Percentiles rank a stretch among this genome's conserved stretches.
phyloP scores from a whole-genome alignment of 352 stramenopile genomes.

The Globisporangium orthogonon region DNA sequence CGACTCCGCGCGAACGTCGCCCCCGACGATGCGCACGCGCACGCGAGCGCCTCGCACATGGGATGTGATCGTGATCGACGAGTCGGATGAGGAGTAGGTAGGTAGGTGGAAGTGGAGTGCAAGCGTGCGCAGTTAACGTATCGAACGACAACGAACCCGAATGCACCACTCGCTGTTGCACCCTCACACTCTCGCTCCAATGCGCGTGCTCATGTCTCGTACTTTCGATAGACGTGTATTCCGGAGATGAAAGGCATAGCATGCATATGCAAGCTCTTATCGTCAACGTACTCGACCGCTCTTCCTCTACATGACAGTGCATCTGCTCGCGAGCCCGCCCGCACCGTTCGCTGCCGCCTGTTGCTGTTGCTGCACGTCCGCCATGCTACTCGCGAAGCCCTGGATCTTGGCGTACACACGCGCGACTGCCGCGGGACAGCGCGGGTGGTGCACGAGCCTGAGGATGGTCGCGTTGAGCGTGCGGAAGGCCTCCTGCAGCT shows the following conservation, averaged over 20 bases:
- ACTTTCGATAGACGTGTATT: too few relatives aligned
- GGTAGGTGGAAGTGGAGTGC: not conserved
- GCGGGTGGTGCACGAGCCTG: constrained; percentile 52
- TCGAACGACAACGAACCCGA: not conserved
- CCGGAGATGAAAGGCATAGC: too few relatives aligned
- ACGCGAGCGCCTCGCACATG: constrained; percentile 34
- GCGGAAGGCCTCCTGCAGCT: constrained; percentile 80
- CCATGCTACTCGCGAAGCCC: constrained; percentile 62
- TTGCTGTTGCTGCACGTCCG: constrained; percentile 41
- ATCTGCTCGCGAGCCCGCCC: constrained; percentile 38
- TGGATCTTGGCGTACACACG: constrained; percentile 65
- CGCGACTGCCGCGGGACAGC: constrained; percentile 49
- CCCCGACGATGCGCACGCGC: constrained; percentile 9
- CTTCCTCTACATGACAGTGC: constrained; percentile 62
- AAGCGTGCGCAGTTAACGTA: not conserved
- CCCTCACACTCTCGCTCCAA: too few relatives aligned
- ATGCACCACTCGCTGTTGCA: not conserved
- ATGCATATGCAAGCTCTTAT: too few relatives aligned
- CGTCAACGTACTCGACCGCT: not conserved
- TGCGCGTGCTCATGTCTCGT: not conserved
- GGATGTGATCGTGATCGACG: constrained; percentile 80
- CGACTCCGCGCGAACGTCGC: not conserved
- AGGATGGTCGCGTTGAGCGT: constrained; percentile 59
- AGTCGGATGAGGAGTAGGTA: constrained; percentile 38
- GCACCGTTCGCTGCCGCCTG: constrained; percentile 21